phyloP scores from a whole-genome alignment of 73 alveolate genomes.

The Effrenium voratum region DNA sequence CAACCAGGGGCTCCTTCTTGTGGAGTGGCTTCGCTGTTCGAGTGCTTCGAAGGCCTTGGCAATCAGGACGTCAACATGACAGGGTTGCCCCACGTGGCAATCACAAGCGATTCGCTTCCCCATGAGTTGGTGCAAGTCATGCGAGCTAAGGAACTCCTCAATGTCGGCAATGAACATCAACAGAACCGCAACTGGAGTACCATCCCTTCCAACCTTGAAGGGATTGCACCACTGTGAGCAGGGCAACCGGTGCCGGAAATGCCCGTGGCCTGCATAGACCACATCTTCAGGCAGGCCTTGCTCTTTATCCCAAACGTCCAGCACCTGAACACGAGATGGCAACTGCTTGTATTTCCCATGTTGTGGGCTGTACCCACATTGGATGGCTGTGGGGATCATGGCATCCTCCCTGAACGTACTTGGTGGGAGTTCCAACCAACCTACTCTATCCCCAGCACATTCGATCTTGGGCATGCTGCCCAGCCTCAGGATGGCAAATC shows the following conservation, averaged over 20 bases:
- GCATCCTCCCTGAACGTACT: neutral
- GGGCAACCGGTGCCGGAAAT: constrained; percentile 4
- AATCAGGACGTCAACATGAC: neutral
- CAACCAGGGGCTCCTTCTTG: neutral
- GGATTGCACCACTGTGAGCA: neutral
- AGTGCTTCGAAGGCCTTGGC: neutral
- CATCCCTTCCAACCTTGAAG: neutral
- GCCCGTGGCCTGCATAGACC: constrained; percentile 19
- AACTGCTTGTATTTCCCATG: neutral
- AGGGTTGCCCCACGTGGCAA: neutral
- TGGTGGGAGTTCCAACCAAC: neutral
- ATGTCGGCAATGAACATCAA: neutral
- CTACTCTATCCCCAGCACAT: neutral
- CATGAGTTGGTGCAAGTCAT: neutral
- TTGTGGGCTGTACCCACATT: neutral
- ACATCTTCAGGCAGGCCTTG: neutral
- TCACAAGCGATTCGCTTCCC: neutral
- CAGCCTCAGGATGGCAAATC: neutral
- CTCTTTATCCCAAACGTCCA: neutral
- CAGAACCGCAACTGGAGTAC: neutral
- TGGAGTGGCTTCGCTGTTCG: neutral
- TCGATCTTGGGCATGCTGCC: constrained; percentile 6
- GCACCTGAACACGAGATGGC: neutral
- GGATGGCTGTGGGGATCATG: neutral
- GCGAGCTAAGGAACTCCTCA: neutral